A percentile compares a stretch with the other conserved stretches of the same genome.
These are phyloP conservation scores for Aureobasidium sp. DNA, from an alignment of 2,329 filamentous ascomycete genomes.

Conservation along the genomic window DNA sequence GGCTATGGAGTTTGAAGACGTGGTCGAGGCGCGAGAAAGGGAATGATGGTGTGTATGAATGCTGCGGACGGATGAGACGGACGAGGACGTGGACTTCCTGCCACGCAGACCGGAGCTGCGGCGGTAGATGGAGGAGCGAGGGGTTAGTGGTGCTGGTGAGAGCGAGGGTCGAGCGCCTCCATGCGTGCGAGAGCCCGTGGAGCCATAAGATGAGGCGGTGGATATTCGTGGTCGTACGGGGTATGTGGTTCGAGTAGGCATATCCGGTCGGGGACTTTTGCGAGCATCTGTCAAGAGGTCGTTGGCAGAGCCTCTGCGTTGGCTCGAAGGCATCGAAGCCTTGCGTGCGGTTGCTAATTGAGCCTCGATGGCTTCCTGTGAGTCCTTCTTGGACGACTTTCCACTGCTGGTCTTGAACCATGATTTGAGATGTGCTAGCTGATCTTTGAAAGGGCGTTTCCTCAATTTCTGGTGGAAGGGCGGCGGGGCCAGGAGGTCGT, in stretches of 20 bases:
- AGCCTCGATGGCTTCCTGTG: not conserved
- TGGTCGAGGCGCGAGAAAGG: slow-evolving; percentile 91
- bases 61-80: slow-evolving; percentile 84
- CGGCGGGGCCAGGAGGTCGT: slow-evolving; percentile 48
- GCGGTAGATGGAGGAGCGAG: slow-evolving; percentile 69
- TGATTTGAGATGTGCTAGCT: slow-evolving; percentile 61
- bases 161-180: slow-evolving; percentile 62
- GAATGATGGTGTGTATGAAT: slow-evolving; percentile 73
- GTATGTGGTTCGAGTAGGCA: slow-evolving; percentile 33
- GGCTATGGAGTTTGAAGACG: slow-evolving; percentile 59
- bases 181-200: slow-evolving; percentile 30
- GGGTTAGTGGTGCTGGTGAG: slow-evolving; percentile 81
- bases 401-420: slow-evolving; percentile 55
- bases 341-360: not conserved
- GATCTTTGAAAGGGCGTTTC: slow-evolving; percentile 58
- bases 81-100: slow-evolving; percentile 92
- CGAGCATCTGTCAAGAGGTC: not conserved
- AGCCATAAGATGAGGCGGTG: slow-evolving; percentile 34
- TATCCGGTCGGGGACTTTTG: slow-evolving; percentile 29
- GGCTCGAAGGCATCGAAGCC: not conserved
- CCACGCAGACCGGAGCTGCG: slow-evolving; percentile 79
- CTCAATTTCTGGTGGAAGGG: slow-evolving; percentile 51
- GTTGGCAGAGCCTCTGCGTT: slow-evolving; percentile 2
- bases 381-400: not conserved
- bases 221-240: slow-evolving; percentile 38